Evolutionary conservation across 306 rosid species (phyloP), one percentile per base, ranked within the genome.

Genomic region (Inga oerstediana): DNA sequence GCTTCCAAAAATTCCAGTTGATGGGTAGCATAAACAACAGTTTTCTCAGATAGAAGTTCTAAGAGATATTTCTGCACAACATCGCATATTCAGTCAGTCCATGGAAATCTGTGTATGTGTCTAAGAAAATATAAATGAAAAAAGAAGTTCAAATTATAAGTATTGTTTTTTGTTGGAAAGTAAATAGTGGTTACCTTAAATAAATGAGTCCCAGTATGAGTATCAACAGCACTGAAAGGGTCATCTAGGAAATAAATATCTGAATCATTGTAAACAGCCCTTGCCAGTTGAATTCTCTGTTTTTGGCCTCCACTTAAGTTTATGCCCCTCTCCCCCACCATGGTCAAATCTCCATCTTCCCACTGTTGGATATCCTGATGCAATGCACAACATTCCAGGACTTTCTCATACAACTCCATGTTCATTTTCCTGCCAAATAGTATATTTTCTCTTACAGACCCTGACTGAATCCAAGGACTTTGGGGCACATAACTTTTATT

Each of bases 151-250:
- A 24, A 77, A 66, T 16, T 20, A 67, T 17, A 24, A 77, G 32
- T n/a, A 52, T 16, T 52, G 43, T n/a, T n/a, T 56, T 10, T 22
- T 59, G 6, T 5, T 22, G 14, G 14, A 59, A 10, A 22, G 7
- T 59, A 22, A 58, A 45, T 67, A 48, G 11, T 54, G 30, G 89
- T 72, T 65, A 86, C 99, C 97, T 93, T 85, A 83, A 93, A 95
- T 87, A 95, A 80, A 89, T 92, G 95, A 44, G 92, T 78, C 79
- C 92, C 97, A 0, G 99, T 95, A 84, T 89, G 97, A 54, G 97
- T 98, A 83, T 95, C 99, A 79, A 95, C 98, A 27, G 98, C 99
- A 83, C 99, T 95, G 77, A 95, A 92, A 87, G 99, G 99, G 45
- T 95, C 99, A 20, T 95, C 99, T 19, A 95, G 85, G 86, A 95